phyloP scores from a whole-genome alignment of 2,329 filamentous ascomycete genomes.

The Pyrenochaeta sp. region DNA sequence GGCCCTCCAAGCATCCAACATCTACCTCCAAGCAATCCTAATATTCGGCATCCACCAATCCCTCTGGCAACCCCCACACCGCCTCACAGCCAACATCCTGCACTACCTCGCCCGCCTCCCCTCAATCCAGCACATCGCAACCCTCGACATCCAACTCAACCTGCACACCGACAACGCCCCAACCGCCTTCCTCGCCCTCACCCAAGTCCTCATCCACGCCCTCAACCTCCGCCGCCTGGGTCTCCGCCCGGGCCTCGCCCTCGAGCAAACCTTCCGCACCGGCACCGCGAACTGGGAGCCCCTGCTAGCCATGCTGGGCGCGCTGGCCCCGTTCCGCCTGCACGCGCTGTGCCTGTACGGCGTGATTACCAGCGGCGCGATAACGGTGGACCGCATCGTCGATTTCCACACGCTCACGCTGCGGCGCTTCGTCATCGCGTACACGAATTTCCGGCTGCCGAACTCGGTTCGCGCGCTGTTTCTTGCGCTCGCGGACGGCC shows the following conservation, averaged over 20 bases:
- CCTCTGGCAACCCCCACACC: too few species aligned
- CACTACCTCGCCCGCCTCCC: too few species aligned
- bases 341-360: slow-evolving; percentile 10
- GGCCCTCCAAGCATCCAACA: too few species aligned
- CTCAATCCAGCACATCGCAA: too few species aligned
- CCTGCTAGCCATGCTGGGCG: slow-evolving; percentile 2
- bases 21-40: too few species aligned
- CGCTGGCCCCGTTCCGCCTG: slow-evolving; percentile 8
- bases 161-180: too few species aligned
- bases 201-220: too few species aligned
- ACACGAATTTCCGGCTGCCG: slow-evolving; percentile 9
- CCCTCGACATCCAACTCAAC: too few species aligned
- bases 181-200: too few species aligned
- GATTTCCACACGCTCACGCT: slow-evolving; percentile 2
- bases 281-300: slow-evolving; percentile 5
- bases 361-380: slow-evolving; percentile 6
- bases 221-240: too few species aligned
- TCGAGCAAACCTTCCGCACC: neutral
- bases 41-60: too few species aligned
- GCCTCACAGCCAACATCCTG: too few species aligned
- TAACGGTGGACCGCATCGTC: slow-evolving; percentile 9
- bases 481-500: slow-evolving; percentile 2
- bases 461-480: slow-evolving; percentile 12
- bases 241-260: neutral
- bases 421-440: slow-evolving; percentile 2